A percentile compares a stretch with the other conserved stretches of the same genome.
phyloP scores from a whole-genome alignment of 257 asterid genomes.

The Perilla frutescens region DNA sequence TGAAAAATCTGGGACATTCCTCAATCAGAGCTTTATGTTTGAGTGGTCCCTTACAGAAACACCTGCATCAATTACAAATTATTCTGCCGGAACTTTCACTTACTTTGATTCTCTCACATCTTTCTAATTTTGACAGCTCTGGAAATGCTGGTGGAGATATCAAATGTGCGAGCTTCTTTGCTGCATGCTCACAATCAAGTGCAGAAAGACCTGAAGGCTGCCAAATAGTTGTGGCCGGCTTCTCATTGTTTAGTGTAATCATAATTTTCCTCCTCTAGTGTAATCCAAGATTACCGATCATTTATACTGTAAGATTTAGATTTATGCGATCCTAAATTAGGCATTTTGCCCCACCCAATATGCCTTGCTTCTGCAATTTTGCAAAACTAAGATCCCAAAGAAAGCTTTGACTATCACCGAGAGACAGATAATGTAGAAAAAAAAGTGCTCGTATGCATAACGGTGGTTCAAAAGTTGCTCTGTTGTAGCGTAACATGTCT shows the following conservation, averaged over 20 bases:
- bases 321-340: not conserved
- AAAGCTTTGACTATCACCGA: not conserved
- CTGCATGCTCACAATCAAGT: constrained; percentile 64
- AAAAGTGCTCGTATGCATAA: not conserved
- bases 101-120: not conserved
- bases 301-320: not conserved
- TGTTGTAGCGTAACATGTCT: not conserved
- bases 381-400: not conserved
- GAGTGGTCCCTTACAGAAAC: not conserved
- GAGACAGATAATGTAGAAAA: not conserved
- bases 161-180: constrained; percentile 70
- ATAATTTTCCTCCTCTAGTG: no score
- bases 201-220: constrained; percentile 48
- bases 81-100: not conserved
- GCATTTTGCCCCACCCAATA: not conserved
- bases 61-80: not conserved
- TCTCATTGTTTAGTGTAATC: not conserved
- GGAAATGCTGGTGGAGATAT: constrained; percentile 71
- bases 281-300: no score
- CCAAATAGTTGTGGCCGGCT: constrained; percentile 31
- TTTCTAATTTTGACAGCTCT: constrained; percentile 56
- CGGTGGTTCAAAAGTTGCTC: constrained; percentile 2
- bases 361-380: not conserved
- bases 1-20: not conserved
- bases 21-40: not conserved